phyloP scores from a whole-genome alignment of 495 filamentous ascomycete genomes.

The Pseudevernia furfuracea region DNA sequence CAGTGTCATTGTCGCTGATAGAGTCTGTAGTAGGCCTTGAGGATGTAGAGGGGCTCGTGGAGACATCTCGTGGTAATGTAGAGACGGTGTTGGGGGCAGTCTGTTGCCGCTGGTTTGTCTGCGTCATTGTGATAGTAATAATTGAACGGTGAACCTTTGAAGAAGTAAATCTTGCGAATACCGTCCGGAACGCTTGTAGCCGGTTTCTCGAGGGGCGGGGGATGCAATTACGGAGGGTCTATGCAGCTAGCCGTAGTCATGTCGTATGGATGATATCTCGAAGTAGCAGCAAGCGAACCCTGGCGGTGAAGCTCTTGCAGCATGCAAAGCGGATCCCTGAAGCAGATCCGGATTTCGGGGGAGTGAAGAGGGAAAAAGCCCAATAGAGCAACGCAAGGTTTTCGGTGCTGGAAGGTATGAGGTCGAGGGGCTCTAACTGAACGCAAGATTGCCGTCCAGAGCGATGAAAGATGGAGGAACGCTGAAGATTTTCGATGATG shows the following conservation, averaged over 20 bases:
- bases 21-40: constrained; percentile 15
- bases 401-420: neutral
- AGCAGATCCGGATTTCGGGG: neutral
- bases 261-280: constrained; percentile 3
- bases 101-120: constrained; percentile 2
- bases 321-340: neutral
- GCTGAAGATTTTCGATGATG: neutral
- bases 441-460: neutral
- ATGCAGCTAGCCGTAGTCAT: constrained; percentile 19
- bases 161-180: neutral
- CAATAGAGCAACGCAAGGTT: neutral
- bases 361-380: neutral
- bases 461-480: neutral
- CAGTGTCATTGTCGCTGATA: constrained; percentile 40
- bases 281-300: constrained; percentile 1
- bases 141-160: neutral
- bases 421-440: neutral
- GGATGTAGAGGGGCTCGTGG: constrained; percentile 5
- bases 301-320: neutral
- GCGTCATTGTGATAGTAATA: constrained; percentile 12
- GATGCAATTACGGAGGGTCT: constrained; percentile 6
- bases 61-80: neutral
- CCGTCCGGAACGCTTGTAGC: constrained; percentile 2
- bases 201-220: constrained; percentile 9
- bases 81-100: neutral